phyloP scores from a whole-genome alignment of 2,329 filamentous ascomycete species.

The Esteya vermicola region DNA sequence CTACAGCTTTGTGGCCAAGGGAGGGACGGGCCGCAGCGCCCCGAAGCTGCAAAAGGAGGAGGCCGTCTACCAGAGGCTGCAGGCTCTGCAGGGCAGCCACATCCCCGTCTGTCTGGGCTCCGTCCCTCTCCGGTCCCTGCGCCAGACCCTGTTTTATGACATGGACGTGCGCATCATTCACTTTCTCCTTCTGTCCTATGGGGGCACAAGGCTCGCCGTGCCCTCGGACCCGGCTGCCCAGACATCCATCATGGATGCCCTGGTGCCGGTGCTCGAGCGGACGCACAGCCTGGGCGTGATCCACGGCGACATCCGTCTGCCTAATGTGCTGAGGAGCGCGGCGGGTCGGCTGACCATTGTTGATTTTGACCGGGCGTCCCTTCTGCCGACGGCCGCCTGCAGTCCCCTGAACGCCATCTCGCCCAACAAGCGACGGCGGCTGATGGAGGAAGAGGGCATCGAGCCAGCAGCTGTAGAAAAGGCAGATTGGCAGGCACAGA shows the following conservation, averaged over 20 bases:
- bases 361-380: slow-evolving; percentile 4
- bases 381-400: background rate
- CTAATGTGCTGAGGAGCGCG: slow-evolving; percentile 3
- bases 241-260: background rate
- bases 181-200: slow-evolving; percentile 7
- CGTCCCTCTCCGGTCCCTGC: slow-evolving; percentile 3
- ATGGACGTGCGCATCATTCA: slow-evolving; percentile 6
- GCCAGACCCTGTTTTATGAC: slow-evolving; percentile 5
- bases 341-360: background rate
- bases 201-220: background rate
- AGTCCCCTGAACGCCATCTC: background rate
- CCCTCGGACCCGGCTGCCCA: background rate
- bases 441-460: slow-evolving; percentile 1
- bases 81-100: slow-evolving; percentile 5
- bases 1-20: slow-evolving; percentile 29
- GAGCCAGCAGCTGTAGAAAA: too few relatives aligned
- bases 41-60: slow-evolving; percentile 4
- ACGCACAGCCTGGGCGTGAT: slow-evolving; percentile 5
- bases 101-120: slow-evolving; percentile 8
- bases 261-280: background rate
- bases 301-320: slow-evolving; percentile 6
- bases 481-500: too few relatives aligned
- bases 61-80: slow-evolving; percentile 3
- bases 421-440: background rate
- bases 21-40: slow-evolving; percentile 6